Conservation (phyloP, 2,329 filamentous ascomycete species). For the Huntiella omanensis region DNA sequence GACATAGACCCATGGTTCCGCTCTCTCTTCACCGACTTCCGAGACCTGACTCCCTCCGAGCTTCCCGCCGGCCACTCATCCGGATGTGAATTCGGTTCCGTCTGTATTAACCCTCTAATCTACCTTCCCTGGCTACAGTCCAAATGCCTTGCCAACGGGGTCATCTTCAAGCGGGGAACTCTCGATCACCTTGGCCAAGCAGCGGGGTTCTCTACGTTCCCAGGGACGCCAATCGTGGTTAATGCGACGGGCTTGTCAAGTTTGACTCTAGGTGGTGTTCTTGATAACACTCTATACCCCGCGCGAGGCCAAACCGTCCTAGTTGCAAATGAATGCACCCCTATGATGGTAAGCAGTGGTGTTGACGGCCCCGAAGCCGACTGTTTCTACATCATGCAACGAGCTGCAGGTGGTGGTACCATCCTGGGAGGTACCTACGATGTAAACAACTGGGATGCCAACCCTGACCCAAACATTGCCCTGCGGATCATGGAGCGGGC, state of each 20-base stretch:
- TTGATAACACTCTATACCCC: conserved; percentile 54
- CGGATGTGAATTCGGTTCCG: conserved; percentile 58
- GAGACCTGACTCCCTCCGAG: conserved; percentile 35
- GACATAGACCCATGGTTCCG: conserved; percentile 55
- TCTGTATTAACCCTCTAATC: conserved; percentile 79
- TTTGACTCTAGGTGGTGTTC: conserved; percentile 59
- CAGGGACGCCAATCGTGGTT: conserved; percentile 36
- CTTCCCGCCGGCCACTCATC: conserved; percentile 49
- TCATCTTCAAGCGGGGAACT: conserved; percentile 42
- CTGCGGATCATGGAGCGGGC: conserved; percentile 68
- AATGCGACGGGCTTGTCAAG: conserved; percentile 75
- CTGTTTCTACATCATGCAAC: conserved; percentile 62
- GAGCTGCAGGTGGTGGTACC: conserved; percentile 63
- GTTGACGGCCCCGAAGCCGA: conserved; percentile 58
- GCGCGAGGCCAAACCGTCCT: conserved; percentile 69
- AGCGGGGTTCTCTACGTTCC: not conserved
- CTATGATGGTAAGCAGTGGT: conserved; percentile 53
- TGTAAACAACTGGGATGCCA: conserved; percentile 58
- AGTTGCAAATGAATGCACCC: conserved; percentile 56
- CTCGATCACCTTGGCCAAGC: conserved; percentile 60
- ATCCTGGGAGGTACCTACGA: conserved; percentile 76
- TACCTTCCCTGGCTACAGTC: conserved; percentile 76
- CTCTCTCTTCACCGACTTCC: conserved; percentile 51
- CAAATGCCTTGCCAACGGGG: conserved; percentile 57
- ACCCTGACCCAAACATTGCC: conserved; percentile 63